A percentile compares a stretch with the other conserved stretches of the same genome.
These are phyloP conservation scores for Bipolaris sorokiniana DNA, from an alignment of 2,329 filamentous ascomycete genomes.

Conservation along the genomic window DNA sequence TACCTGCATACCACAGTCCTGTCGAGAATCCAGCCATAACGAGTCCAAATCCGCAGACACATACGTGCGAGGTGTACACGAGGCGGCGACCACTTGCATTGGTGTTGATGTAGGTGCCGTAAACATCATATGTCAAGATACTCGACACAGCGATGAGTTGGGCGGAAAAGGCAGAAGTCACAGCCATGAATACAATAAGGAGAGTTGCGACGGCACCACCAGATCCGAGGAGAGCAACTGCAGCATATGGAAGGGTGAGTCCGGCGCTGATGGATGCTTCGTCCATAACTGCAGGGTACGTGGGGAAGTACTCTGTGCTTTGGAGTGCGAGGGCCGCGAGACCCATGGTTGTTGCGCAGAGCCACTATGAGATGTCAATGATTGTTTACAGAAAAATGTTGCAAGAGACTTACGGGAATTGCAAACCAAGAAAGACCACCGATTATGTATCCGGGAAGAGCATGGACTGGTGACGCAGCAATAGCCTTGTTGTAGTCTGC, in stretches of 20 bases:
- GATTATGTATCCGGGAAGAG: constrained; percentile 71
- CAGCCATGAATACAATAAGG: constrained; percentile 57
- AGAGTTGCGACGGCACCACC: constrained; percentile 41
- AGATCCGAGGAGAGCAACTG: constrained; percentile 40
- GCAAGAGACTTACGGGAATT: constrained; percentile 45
- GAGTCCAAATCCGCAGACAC: constrained; percentile 76
- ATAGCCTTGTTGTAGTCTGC: constrained; percentile 83
- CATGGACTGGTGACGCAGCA: constrained; percentile 81
- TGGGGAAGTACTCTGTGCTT: constrained; percentile 51
- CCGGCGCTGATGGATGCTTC: constrained; percentile 35
- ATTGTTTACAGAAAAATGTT: background rate
- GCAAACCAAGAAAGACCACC: constrained; percentile 55
- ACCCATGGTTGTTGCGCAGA: constrained; percentile 56
- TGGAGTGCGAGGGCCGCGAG: constrained; percentile 54
- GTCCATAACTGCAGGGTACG: constrained; percentile 46
- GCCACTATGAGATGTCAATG: constrained; percentile 34
- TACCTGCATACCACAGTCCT: constrained; percentile 60
- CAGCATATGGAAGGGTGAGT: constrained; percentile 43
- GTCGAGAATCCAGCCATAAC: constrained; percentile 80
- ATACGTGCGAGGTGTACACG: constrained; percentile 77
- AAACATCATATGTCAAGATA: constrained; percentile 87
- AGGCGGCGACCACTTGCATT: constrained; percentile 73
- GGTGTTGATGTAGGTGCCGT: constrained; percentile 82
- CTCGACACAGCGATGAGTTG: constrained; percentile 72
- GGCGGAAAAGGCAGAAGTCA: constrained; percentile 53